Percentiles rank a stretch among this genome's conserved stretches.
Evolutionary conservation across 2,329 filamentous ascomycete species (phyloP).

Genomic region (Beauveria caledonica): DNA sequence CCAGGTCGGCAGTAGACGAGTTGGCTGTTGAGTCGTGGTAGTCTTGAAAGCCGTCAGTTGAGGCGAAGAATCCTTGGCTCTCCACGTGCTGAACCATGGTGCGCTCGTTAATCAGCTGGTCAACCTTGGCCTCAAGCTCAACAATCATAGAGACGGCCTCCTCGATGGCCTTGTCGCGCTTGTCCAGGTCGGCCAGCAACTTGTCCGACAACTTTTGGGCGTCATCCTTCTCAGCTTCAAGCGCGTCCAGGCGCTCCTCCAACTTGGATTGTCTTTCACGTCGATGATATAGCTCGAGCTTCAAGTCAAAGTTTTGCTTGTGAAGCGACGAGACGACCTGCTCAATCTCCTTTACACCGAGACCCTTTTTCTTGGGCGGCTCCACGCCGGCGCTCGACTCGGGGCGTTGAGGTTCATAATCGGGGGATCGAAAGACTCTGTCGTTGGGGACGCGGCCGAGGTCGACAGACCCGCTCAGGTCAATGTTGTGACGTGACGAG

Average conservation of each 20-base stretch:
- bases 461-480: conserved; percentile 32
- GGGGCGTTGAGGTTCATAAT: conserved; percentile 30
- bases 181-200: conserved; percentile 53
- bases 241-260: conserved; percentile 46
- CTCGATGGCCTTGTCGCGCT: conserved; percentile 60
- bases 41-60: conserved; percentile 19
- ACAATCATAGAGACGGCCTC: conserved; percentile 66
- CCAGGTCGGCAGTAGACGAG: conserved; percentile 16
- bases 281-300: conserved; percentile 63
- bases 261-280: conserved; percentile 54
- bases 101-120: conserved; percentile 44
- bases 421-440: conserved; percentile 30
- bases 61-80: conserved; percentile 27
- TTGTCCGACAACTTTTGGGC: conserved; percentile 50
- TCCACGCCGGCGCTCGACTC: conserved; percentile 35
- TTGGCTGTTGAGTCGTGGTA: conserved; percentile 19
- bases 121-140: conserved; percentile 51
- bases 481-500: conserved; percentile 28
- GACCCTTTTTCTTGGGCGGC: conserved; percentile 38
- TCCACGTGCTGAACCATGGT: conserved; percentile 46
- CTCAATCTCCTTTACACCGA: conserved; percentile 62
- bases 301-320: conserved; percentile 72
- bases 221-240: conserved; percentile 47
- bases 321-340: conserved; percentile 59
- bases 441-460: conserved; percentile 26